Conservation (phyloP, 2,329 filamentous ascomycete species). For the Apiospora phragmitis region DNA sequence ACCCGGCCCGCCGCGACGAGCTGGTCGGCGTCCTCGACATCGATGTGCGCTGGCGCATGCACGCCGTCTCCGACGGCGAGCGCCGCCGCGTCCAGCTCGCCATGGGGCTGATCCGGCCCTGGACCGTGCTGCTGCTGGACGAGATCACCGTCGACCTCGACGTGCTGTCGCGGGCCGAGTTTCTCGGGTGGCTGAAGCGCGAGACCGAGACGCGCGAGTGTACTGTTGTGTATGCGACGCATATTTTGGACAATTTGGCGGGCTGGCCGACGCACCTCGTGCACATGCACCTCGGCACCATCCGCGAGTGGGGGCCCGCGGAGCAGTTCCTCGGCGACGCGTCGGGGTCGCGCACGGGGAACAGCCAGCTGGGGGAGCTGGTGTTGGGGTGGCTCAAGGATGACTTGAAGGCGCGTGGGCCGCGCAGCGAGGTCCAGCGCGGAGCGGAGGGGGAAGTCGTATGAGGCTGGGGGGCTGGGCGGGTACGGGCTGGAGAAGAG, state of each 20-base stretch:
- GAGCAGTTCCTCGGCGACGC: conserved; percentile 65
- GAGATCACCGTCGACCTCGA: conserved; percentile 98
- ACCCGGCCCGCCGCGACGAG: conserved; percentile 80
- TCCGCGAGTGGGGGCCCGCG: conserved; percentile 83
- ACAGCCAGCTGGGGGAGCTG: conserved; percentile 82
- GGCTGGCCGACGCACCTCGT: conserved; percentile 95
- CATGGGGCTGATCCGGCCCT: conserved; percentile 91
- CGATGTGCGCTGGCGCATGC: conserved; percentile 86
- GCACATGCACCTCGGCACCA: conserved; percentile 87
- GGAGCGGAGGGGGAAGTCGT: conserved; percentile 67
- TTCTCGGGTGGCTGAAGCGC: conserved; percentile 79
- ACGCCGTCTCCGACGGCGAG: conserved; percentile 92
- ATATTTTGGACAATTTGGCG: conserved; percentile 93
- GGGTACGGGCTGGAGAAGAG: conserved; percentile 59
- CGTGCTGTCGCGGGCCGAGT: conserved; percentile 79
- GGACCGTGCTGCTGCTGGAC: conserved; percentile 87
- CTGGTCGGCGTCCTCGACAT: conserved; percentile 87
- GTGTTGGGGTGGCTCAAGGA: conserved; percentile 85
- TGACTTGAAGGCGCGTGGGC: conserved; percentile 77
- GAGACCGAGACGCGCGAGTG: conserved; percentile 83
- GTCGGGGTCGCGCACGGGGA: conserved; percentile 54
- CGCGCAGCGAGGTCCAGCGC: conserved; percentile 60
- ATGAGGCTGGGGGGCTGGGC: conserved; percentile 51
- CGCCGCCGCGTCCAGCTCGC: conserved; percentile 88
- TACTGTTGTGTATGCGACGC: conserved; percentile 95